Conservation (phyloP, 106 monocot genomes). For the Platanthera zijinensis region DNA sequence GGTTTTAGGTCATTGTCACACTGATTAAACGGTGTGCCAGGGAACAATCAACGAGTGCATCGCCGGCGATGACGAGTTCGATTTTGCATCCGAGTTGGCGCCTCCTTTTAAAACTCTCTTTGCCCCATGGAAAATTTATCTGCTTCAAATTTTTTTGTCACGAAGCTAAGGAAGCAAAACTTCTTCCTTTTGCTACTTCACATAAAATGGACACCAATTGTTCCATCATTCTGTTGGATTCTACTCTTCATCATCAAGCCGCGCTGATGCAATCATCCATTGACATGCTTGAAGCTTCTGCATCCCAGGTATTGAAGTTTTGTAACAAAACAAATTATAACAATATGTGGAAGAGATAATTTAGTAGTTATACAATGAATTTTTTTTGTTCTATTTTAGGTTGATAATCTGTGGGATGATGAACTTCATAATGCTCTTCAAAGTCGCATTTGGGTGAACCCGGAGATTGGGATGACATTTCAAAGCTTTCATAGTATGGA, state of each 20-base stretch:
- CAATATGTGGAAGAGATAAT: not conserved
- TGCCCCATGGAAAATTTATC: too few relatives aligned
- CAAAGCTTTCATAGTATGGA: constrained; percentile 28
- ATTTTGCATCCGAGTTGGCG: too few relatives aligned
- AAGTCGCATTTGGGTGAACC: constrained; percentile 33
- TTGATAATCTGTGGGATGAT: constrained; percentile 46
- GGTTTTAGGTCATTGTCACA: too few relatives aligned
- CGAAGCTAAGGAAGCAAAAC: not conserved
- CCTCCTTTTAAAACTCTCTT: too few relatives aligned
- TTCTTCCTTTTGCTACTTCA: not conserved
- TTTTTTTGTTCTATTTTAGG: constrained; percentile 12
- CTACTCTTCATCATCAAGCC: not conserved
- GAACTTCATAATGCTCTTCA: constrained; percentile 58
- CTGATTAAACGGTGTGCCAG: too few relatives aligned
- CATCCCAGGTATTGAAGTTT: constrained; percentile 43
- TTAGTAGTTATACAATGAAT: not conserved
- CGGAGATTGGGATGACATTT: constrained; percentile 26
- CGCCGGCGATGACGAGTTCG: too few relatives aligned
- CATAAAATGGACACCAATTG: constrained; percentile 12
- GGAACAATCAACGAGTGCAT: too few relatives aligned
- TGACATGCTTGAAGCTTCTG: constrained; percentile 28
- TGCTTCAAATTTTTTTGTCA: too few relatives aligned
- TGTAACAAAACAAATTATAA: not conserved
- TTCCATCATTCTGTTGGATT: not conserved
- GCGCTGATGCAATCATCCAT: constrained; percentile 11